Evolutionary conservation across 164 flowering plant species (phyloP).

Genomic region (Vitis rotundifolia): DNA sequence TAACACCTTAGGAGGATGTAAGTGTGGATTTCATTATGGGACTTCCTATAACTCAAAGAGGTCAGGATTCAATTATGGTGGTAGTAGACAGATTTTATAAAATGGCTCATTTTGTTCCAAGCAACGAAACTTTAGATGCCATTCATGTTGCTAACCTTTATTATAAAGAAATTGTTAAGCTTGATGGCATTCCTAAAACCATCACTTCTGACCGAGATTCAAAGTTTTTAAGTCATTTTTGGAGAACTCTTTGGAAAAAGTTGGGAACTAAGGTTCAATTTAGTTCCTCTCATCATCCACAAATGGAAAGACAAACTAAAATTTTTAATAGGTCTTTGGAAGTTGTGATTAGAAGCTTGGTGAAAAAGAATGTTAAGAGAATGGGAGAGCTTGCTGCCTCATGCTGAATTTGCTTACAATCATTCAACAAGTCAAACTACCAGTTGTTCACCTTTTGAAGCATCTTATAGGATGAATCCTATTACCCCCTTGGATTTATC

Average conservation of each 20-base stretch:
- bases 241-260: conserved; percentile 1
- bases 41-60: not conserved
- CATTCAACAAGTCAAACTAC: conserved; percentile 2
- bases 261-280: not conserved
- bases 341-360: conserved; percentile 2
- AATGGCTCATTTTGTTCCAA: conserved; percentile 2
- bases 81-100: not conserved
- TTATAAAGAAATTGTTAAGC: not conserved
- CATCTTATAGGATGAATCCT: conserved; percentile 4
- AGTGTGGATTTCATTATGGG: conserved; percentile 10
- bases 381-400: conserved; percentile 5
- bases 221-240: not conserved
- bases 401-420: conserved; percentile 18
- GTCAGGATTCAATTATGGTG: conserved; percentile 4
- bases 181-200: not conserved
- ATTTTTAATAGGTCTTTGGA: conserved; percentile 5
- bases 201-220: too few species aligned
- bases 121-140: not conserved
- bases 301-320: conserved; percentile 5
- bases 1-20: conserved; percentile 3
- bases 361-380: not conserved
- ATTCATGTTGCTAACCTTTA: not conserved
- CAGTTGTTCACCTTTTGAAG: conserved; percentile 12
- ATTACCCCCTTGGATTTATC: not conserved
- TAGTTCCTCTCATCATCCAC: too few species aligned